Evolutionary conservation across 2,329 filamentous ascomycete genomes (phyloP).

Genomic region (Scedosporium minutisporum): DNA sequence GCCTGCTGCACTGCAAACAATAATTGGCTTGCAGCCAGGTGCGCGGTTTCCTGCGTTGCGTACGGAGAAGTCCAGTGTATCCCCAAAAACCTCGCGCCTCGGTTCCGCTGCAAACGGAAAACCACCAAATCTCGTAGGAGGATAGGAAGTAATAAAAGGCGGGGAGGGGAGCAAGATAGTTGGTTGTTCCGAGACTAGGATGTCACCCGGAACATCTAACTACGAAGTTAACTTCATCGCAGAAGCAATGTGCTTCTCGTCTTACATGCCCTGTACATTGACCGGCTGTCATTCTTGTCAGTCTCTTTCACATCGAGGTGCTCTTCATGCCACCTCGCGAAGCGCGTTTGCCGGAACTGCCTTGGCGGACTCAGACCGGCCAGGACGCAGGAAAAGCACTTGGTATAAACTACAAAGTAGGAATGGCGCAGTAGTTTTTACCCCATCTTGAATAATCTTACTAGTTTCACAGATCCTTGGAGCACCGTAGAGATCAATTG

Average conservation of each 20-base stretch:
- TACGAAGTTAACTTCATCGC: neutral
- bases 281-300: neutral
- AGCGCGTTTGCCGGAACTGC: neutral
- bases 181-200: neutral
- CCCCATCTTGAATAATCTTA: neutral
- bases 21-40: conserved; percentile 2
- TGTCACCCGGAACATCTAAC: neutral
- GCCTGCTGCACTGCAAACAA: neutral
- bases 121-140: neutral
- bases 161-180: neutral
- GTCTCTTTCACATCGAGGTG: neutral
- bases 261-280: neutral
- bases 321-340: neutral
- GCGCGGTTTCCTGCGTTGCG: neutral
- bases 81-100: neutral
- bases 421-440: neutral
- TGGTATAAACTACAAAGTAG: too few species aligned
- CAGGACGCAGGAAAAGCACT: too few species aligned
- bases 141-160: neutral
- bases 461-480: neutral
- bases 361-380: neutral
- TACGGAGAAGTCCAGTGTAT: neutral
- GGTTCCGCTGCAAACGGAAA: neutral
- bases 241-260: neutral
- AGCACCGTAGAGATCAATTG: too few species aligned